phyloP scores from a whole-genome alignment of 1,139 yeast species.

The Yarrowia galli region DNA sequence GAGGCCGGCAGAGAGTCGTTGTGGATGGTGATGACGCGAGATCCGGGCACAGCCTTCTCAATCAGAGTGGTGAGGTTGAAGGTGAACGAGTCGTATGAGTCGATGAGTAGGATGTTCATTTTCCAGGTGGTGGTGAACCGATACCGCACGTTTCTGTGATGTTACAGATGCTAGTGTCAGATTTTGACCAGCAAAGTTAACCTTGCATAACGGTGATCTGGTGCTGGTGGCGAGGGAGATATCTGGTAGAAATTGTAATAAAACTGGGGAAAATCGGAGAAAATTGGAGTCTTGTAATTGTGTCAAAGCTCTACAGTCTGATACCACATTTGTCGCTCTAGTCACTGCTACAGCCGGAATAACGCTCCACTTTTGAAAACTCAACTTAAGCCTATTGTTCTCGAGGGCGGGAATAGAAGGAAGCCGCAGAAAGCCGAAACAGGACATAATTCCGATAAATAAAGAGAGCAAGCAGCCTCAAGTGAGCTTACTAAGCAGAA shows the following conservation, averaged over 20 bases:
- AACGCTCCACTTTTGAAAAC: background rate
- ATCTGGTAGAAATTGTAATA: too few species aligned
- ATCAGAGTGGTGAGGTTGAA: constrained; percentile 73
- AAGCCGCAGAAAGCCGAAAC: constrained; percentile 31
- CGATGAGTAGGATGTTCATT: constrained; percentile 38
- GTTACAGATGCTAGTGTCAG: constrained; percentile 8
- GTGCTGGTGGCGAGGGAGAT: background rate
- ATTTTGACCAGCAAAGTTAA: constrained; percentile 36
- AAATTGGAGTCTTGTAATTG: background rate
- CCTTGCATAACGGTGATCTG: constrained; percentile 37
- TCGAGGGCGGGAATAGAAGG: constrained; percentile 27
- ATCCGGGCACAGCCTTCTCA: constrained; percentile 58
- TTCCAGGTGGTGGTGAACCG: background rate
- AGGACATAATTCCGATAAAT: background rate
- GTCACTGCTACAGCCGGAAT: too few species aligned
- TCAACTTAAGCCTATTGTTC: constrained; percentile 18
- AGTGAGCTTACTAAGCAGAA: background rate
- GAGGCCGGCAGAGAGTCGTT: constrained; percentile 68
- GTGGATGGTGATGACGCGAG: constrained; percentile 71
- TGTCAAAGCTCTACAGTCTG: too few species aligned
- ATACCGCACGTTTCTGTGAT: background rate
- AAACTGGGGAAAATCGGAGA: background rate
- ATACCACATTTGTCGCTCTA: too few species aligned
- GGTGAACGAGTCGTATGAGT: constrained; percentile 39
- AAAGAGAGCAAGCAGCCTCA: background rate